Evolutionary conservation across 2,329 filamentous ascomycete species (phyloP), one percentile per base, ranked within the genome.

Genomic region (Cercospora sp.): DNA sequence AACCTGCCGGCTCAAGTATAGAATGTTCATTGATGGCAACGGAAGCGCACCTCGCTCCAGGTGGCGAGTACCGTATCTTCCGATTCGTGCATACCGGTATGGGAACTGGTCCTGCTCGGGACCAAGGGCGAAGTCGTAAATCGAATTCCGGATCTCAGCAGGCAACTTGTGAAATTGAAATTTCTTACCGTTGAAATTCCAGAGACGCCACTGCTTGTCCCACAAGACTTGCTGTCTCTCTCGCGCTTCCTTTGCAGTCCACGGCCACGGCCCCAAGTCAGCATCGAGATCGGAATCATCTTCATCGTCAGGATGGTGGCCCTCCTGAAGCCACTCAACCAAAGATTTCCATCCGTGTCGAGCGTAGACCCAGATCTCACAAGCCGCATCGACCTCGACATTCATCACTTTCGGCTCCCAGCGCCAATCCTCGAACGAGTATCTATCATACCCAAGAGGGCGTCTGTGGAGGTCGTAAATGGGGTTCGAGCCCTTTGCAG

Each of bases 91-190:
- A 18, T 31, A 36, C 6, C 42, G 42, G 28, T 12, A 53, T 2
- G 66, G 3, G 13, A 53, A 42, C 20, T 9, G 16, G 10, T 12
- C 23, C 12, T 58, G 51, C 40, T 28, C 30, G 5, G 20, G 23
- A 12, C 63, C 68, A 13, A 70, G 67, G 5, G 63, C 55, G 23
- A 67, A 60, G 10, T 33, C 30, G 60, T 73, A 76, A 36, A 76
- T 73, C 1, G 51, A 7, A 3, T 73, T 65, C 8, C 75, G 72
- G 13, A 77, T 59, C 51, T 77, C 75, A 3, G 51, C 36, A 5
- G 75, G 74, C n/a, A 77, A 60, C 0, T 68, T 33, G 3, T 73
- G 26, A 13, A 76, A 53, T 6, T 13, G 40, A 60, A 70, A 70
- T 3, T 28, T 57, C 45, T 69, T 69, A 0, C 42, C 23, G 28